Evolutionary conservation across 2,329 filamentous ascomycete genomes (phyloP).

Genomic region (Elsinoe ampelina): DNA sequence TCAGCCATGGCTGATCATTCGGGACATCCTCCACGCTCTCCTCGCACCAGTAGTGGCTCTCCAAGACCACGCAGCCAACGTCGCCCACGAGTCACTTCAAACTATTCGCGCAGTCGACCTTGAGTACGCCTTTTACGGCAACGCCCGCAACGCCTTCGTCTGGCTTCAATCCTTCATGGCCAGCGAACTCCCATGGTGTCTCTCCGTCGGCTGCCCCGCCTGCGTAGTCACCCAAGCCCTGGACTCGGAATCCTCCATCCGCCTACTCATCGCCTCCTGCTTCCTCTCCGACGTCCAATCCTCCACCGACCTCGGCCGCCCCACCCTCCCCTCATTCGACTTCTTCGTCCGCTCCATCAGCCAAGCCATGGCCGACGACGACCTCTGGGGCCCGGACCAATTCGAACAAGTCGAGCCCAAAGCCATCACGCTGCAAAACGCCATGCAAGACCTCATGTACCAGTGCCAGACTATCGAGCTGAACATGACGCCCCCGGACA

Average conservation of each 20-base stretch:
- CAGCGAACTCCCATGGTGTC: constrained; percentile 47
- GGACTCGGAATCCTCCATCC: constrained; percentile 39
- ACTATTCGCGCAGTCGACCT: constrained; percentile 42
- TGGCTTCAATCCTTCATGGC: constrained; percentile 53
- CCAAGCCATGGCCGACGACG: constrained; percentile 32
- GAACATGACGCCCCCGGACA: constrained; percentile 17
- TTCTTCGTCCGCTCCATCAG: constrained; percentile 36
- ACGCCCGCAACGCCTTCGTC: constrained; percentile 48
- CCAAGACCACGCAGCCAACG: constrained; percentile 44
- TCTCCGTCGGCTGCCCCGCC: constrained; percentile 46
- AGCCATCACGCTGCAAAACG: constrained; percentile 33
- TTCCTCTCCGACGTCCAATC: constrained; percentile 36
- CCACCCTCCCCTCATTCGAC: constrained; percentile 28
- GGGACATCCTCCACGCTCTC: constrained; percentile 50
- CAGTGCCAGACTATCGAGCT: constrained; percentile 35
- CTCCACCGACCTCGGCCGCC: constrained; percentile 26
- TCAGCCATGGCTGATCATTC: constrained; percentile 42
- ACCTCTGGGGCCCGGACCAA: constrained; percentile 37
- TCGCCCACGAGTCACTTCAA: constrained; percentile 43
- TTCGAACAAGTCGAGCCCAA: constrained; percentile 37
- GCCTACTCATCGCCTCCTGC: constrained; percentile 39
- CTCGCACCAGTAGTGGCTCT: constrained; percentile 50
- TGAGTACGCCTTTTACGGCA: constrained; percentile 48
- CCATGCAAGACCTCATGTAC: constrained; percentile 38
- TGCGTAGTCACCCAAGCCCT: constrained; percentile 37